Conservation (phyloP, 2,329 filamentous ascomycete species). For the Pseudocercospora cruenta region DNA sequence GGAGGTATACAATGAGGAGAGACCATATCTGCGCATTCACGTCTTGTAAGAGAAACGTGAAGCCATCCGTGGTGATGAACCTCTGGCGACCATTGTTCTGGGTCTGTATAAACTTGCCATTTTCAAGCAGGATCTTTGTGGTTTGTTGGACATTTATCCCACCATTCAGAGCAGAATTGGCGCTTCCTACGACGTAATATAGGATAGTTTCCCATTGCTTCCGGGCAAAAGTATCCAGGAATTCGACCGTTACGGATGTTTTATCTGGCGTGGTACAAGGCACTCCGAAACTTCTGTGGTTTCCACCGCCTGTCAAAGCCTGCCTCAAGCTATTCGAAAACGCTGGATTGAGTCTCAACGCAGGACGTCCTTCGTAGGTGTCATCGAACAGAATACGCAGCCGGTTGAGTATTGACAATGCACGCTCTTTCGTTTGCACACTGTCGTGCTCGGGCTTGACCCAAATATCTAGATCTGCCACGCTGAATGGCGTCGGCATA, state of each 20-base stretch:
- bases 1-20: conserved; percentile 87
- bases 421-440: conserved; percentile 71
- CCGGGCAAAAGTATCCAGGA: conserved; percentile 82
- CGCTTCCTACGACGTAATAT: conserved; percentile 86
- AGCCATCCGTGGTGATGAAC: conserved; percentile 85
- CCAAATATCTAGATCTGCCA: conserved; percentile 84
- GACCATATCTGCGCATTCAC: conserved; percentile 98
- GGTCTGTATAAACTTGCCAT: conserved; percentile 75
- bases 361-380: conserved; percentile 63
- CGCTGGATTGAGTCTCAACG: conserved; percentile 76
- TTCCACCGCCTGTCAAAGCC: conserved; percentile 78
- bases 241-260: conserved; percentile 67
- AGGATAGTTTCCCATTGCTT: conserved; percentile 94
- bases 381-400: conserved; percentile 83
- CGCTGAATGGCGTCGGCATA: conserved; percentile 76
- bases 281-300: conserved; percentile 88
- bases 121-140: conserved; percentile 81
- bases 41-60: conserved; percentile 92
- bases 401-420: conserved; percentile 76
- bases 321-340: conserved; percentile 83
- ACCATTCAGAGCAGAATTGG: conserved; percentile 58
- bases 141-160: conserved; percentile 61
- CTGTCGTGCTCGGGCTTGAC: conserved; percentile 64
- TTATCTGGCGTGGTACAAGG: conserved; percentile 69
- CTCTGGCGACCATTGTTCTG: conserved; percentile 42